Base-by-base conservation (phyloP, 1,284 basidiomycete genomes). In the Wolfiporia cocos region DNA sequence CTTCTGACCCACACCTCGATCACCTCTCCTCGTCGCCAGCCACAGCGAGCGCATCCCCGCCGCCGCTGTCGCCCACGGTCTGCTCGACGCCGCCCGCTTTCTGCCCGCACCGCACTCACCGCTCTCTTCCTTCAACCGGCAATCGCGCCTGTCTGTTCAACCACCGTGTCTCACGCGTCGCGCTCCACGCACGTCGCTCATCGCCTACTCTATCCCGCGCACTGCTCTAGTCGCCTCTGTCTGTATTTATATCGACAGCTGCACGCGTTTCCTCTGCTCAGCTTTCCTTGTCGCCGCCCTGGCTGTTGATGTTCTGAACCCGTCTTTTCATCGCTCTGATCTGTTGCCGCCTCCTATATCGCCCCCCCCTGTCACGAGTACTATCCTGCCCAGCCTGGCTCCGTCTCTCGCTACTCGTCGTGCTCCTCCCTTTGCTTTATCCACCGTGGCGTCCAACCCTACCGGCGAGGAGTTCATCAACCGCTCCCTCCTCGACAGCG, bases 401-500 rank as follows among this genome's bases (percentile, higher is more conserved):
- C 67, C 79, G 58, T 67, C 71, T 54, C 65, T 71, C 53, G 56
- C 62, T 49, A 60, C 64, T 50, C 59, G 60, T 46, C 63, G 61
- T 42, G 59, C 59, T 31, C 58, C 56, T 43, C 52, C 53, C 44
- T 61, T 52, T 58, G 58, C 50, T 52, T 56, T 50, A 9, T 7
- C 26, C 50, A 56, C 52, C 54, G 51, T 44, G 43, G 59, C 56
- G 56, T 62, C 59, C 58, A 65, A 64, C 49, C 66, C 66, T 54
- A 62, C 70, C 46, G 86, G 85, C 77, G 85, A 88, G 74, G 85
- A 83, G 64, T 79, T 79, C 55, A 86, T 89, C 60, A 88, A 88
- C 67, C 79, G 79, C 58, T 87, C 85, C 42, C 73, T 89, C 46
- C 67, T 89, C 51, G 86, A 84, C 61, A 82, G 78, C 30, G 73